Base-by-base conservation (phyloP, 352 stramenopile species). In the Pythium aristosporum region DNA sequence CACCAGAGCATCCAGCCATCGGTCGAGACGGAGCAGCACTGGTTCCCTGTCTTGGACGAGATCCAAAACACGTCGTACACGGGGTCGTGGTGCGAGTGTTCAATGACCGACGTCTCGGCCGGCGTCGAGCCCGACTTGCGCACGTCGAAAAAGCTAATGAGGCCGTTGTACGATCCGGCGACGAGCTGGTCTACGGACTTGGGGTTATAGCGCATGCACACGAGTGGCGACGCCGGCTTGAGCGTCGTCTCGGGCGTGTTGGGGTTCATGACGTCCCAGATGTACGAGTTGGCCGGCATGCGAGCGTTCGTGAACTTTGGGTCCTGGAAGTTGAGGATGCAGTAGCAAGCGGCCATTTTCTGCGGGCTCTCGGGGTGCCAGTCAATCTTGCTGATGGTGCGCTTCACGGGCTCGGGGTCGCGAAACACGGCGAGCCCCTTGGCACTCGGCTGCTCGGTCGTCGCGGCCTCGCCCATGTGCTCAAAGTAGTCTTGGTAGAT, bases 401-500 rank as follows among this genome's bases (percentile, higher is more conserved):
- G 87, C 51, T 97, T 98, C 18, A 98, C 83, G 9, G 80, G 67
- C 65, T 97, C 93, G 9, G 96, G 92, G 71, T 99, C 96, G n/a
- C 96, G 89, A 73, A 99, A 99, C 13, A 99, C 95, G 5, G 96
- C 96, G 34, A 99, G 78, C 5, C 96, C 96, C 72, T 99, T 99
- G 56, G 96, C 96, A 58, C 84, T 98, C 11, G 96, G 96, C 68
- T 98, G 96, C 68, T 99, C 94, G 10, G 88, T 97, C 42, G 88
- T 97, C 57, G 96, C 89, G 62, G 85, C 73, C 67, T 98, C 88
- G 36, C 89, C 86, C 74, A 98, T 87, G 71, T 96, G 77, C 53
- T 89, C 82, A 74, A 98, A 98, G 73, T 98, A 98, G 69, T 97
- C 91, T 72, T 99, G 89, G 70, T 99, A 99, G 54, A 99, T 98